Conservation (phyloP, 257 asterid genomes). For the Agastache rugosa region DNA sequence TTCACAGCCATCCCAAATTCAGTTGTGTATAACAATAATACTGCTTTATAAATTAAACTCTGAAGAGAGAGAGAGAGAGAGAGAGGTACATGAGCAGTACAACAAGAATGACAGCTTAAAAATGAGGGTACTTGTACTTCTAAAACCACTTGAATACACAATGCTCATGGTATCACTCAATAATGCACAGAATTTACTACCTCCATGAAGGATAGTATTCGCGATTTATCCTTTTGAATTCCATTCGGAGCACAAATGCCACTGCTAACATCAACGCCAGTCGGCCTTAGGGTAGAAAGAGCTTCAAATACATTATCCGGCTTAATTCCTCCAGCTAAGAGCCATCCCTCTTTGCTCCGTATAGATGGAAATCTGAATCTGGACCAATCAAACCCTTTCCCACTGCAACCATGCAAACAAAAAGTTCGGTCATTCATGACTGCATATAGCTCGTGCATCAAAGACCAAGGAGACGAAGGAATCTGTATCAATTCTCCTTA, state of each 20-base stretch:
- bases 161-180: constrained; percentile 31
- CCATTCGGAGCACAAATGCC: constrained; percentile 90
- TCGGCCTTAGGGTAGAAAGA: constrained; percentile 69
- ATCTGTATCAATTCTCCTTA: background rate
- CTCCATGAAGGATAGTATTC: constrained; percentile 71
- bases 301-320: constrained; percentile 76
- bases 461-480: background rate
- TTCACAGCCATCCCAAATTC: too few species aligned
- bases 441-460: constrained; percentile 17
- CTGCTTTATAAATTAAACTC: too few species aligned
- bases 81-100: too few species aligned
- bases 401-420: constrained; percentile 54
- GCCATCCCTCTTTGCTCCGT: constrained; percentile 84
- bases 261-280: constrained; percentile 92
- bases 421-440: constrained; percentile 16
- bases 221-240: constrained; percentile 68
- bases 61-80: too few species aligned
- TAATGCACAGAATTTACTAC: constrained; percentile 58
- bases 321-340: constrained; percentile 85
- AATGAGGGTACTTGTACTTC: background rate
- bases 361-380: constrained; percentile 69
- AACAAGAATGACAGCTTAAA: too few species aligned
- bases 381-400: constrained; percentile 88
- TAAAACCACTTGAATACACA: background rate
- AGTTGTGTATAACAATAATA: too few species aligned